These are phyloP conservation scores for Gymnopilus junonius DNA, from an alignment of 768 basidiomycete species.

Conservation along the genomic window DNA sequence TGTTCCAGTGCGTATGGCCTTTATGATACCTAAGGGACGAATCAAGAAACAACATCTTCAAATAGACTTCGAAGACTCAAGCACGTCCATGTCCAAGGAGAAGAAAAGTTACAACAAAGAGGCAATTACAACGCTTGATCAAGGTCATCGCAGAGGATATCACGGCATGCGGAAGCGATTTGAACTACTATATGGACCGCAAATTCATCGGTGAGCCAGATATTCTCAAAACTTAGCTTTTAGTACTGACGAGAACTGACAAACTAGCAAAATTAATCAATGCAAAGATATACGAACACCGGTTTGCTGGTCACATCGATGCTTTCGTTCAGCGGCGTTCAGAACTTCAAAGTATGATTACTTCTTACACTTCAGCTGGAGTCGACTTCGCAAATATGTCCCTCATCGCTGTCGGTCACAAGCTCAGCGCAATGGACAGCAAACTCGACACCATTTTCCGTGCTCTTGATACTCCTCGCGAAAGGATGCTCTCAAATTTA, in stretches of 20 bases:
- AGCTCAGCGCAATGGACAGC: conserved; percentile 24
- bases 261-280: conserved; percentile 34
- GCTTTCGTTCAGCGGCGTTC: conserved; percentile 34
- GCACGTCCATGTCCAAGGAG: conserved; percentile 17
- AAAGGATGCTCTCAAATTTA: conserved; percentile 35
- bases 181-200: conserved; percentile 42
- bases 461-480: conserved; percentile 36
- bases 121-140: conserved; percentile 28
- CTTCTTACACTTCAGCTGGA: conserved; percentile 34
- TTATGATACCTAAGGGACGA: not conserved
- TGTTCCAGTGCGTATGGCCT: conserved; percentile 43
- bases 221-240: not conserved
- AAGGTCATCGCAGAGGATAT: conserved; percentile 39
- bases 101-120: conserved; percentile 29
- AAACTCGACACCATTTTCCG: conserved; percentile 33
- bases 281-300: conserved; percentile 36
- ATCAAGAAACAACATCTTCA: not conserved
- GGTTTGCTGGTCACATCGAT: conserved; percentile 32
- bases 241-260: no score
- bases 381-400: conserved; percentile 31
- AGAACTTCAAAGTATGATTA: conserved; percentile 35
- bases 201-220: conserved; percentile 29
- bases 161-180: conserved; percentile 38
- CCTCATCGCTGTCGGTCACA: conserved; percentile 21
- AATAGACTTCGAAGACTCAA: conserved; percentile 19